Conservation (phyloP, 2,329 filamentous ascomycete species). For the Gremmenia infestans region DNA sequence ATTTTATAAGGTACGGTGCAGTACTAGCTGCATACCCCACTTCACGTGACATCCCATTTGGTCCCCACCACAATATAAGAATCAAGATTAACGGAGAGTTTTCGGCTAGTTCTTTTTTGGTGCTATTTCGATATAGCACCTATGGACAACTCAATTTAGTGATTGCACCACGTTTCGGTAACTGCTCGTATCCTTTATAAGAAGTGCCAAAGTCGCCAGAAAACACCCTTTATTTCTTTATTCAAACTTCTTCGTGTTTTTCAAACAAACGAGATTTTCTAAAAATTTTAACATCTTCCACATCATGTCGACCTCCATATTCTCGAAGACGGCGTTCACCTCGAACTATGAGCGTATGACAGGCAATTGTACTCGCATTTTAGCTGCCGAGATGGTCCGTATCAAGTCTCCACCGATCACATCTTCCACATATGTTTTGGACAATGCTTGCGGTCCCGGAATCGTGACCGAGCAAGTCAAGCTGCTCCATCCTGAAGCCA, state of each 20-base stretch:
- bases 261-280: neutral
- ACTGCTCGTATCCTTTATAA: neutral
- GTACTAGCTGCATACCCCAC: too few relatives aligned
- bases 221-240: neutral
- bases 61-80: too few relatives aligned
- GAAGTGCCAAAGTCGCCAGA: neutral
- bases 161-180: neutral
- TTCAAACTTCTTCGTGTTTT: neutral
- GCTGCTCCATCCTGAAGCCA: conserved; percentile 66
- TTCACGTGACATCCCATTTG: too few relatives aligned
- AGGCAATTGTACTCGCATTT: conserved; percentile 5
- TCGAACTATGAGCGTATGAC: conserved; percentile 5
- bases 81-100: neutral
- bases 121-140: too few relatives aligned
- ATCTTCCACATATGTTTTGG: conserved; percentile 7
- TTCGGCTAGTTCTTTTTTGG: neutral
- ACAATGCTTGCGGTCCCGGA: conserved; percentile 51
- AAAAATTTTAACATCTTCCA: neutral
- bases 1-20: too few relatives aligned
- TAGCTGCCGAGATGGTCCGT: conserved; percentile 2
- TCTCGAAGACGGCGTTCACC: neutral
- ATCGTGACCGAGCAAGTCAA: conserved; percentile 94
- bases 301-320: neutral
- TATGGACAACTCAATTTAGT: too few relatives aligned
- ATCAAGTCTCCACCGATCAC: conserved; percentile 3